Conservation (phyloP, 345 rosid genomes). For the Eucalyptus rudis region DNA sequence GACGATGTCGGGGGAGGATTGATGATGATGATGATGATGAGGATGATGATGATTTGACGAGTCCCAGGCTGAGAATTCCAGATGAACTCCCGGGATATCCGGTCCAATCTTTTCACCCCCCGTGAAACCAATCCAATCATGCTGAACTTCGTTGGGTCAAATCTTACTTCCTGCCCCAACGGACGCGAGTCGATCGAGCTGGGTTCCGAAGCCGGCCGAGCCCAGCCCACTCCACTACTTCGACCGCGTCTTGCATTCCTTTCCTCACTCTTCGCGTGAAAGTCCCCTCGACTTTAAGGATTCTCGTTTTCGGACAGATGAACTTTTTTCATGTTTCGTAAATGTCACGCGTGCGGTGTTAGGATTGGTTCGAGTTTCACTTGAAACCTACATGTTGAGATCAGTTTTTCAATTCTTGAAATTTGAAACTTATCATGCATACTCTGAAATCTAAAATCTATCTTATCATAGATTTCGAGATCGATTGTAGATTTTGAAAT, state of each 20-base stretch:
- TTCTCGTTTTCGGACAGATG: neutral
- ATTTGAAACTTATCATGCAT: no score
- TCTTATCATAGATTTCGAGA: fast-evolving
- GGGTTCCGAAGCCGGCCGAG: neutral
- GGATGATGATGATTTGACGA: neutral
- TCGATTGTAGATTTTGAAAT: fast-evolving
- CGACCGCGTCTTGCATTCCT: neutral
- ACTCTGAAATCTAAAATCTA: fast-evolving
- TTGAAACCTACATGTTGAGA: no score
- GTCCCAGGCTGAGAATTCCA: neutral
- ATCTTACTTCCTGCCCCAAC: neutral
- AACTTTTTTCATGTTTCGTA: neutral
- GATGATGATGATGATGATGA: no score
- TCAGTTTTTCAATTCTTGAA: no score
- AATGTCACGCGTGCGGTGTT: no score
- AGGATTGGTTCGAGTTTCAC: no score
- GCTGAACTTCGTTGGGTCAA: neutral
- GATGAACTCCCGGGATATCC: neutral
- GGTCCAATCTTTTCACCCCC: neutral
- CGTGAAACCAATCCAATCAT: neutral
- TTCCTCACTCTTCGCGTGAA: no score
- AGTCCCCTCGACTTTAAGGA: neutral
- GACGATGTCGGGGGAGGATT: neutral
- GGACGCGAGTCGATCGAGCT: neutral
- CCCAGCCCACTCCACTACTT: neutral